Base-by-base conservation (phyloP, 1,284 basidiomycete genomes). In the Nidula niveotomentosa region DNA sequence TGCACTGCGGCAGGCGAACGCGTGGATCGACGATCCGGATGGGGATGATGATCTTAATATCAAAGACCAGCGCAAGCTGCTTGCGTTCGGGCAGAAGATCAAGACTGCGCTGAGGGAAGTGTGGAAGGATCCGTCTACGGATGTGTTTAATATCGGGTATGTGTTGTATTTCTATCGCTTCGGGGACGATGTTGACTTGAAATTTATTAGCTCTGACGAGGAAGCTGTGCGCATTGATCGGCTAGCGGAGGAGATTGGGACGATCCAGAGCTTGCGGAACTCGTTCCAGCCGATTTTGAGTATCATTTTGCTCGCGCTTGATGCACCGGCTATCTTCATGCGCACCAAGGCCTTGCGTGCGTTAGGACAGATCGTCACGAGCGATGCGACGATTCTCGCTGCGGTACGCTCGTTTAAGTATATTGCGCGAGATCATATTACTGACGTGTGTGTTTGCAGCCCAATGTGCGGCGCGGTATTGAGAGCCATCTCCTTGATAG, bases 331-430 rank as follows among this genome's bases (percentile, higher is more conserved):
- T 2, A 93, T 96, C 23, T 92, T 90, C 62, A 88, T 95, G 76
- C 84, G 94, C 36, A 94, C 93, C 0, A 97, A 97, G 67, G 95
- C 94, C 0, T 75, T 98, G 43, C 83, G 90, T 50, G 93, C 93
- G 0, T 77, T 97, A 8, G 90, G 93, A 3, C 84, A 90, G 62
- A 90, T 97, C 48, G 84, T 96, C 33, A 90, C 86, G 0, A 90
- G 88, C 56, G 94, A 97, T 69, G 85, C 94, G 0, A 86, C 82
- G n/a, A 86, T 96, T 15, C 77, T 98, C 17, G 80, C 84, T 6
- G 76, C 84, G 47, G 93, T 94, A 61, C 53, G 85, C 76, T 3
- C 2, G 6, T 41, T 23, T 10, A 17, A 17, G 17, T 30, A 34
- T 35, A 53, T 57, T 43, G 47, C 15, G 45, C 44, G 48, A 49